Conservation (phyloP, 352 stramenopile species). For the Thraustotheca clavata region DNA sequence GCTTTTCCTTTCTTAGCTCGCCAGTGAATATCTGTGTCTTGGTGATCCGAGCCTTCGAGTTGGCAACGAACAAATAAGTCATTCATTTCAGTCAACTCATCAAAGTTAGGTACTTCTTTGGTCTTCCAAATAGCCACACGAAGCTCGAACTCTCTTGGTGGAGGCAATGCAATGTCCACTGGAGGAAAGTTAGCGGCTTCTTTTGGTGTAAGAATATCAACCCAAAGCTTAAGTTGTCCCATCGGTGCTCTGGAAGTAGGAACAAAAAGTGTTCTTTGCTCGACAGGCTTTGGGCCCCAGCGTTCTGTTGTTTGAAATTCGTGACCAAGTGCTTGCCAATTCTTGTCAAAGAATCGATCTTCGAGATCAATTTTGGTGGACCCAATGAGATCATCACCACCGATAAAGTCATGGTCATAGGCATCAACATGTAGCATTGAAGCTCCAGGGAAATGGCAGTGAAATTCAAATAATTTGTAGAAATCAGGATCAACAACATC, state of each 20-base stretch:
- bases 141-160: conserved; percentile 80
- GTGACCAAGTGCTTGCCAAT: conserved; percentile 84
- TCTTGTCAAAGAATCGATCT: conserved; percentile 85
- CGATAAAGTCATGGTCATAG: conserved; percentile 87
- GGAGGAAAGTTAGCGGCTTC: conserved; percentile 71
- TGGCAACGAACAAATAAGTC: conserved; percentile 89
- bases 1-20: conserved; percentile 89
- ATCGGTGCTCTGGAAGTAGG: conserved; percentile 74
- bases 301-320: conserved; percentile 74
- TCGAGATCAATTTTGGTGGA: conserved; percentile 89
- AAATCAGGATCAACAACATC: conserved; percentile 85
- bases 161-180: conserved; percentile 81
- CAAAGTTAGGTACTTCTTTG: conserved; percentile 80
- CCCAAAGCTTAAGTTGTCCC: conserved; percentile 80
- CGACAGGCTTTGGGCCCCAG: conserved; percentile 58
- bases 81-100: conserved; percentile 85
- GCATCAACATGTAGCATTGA: conserved; percentile 81
- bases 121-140: conserved; percentile 90
- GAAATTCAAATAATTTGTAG: conserved; percentile 87
- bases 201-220: conserved; percentile 82
- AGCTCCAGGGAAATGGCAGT: conserved; percentile 73
- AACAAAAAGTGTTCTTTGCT: conserved; percentile 79
- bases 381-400: conserved; percentile 88
- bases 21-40: conserved; percentile 93
- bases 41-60: conserved; percentile 71